phyloP scores from a whole-genome alignment of 495 filamentous ascomycete species.

The Annulohypoxylon nitens region DNA sequence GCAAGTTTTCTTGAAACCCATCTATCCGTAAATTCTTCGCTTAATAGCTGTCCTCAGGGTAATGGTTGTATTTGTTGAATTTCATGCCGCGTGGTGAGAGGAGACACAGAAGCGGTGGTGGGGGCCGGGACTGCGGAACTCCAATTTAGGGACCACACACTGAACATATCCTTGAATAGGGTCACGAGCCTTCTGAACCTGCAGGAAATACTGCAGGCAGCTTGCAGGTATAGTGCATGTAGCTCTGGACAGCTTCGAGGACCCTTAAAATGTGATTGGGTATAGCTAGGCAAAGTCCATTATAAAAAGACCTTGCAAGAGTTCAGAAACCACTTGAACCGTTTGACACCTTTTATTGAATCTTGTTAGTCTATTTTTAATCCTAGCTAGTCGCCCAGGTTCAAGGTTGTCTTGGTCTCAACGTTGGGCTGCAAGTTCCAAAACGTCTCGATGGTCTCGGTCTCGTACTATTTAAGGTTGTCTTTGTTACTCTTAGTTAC shows the following conservation, averaged over 20 bases:
- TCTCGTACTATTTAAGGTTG: not conserved
- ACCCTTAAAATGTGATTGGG: constrained; percentile 36
- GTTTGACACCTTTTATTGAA: not conserved
- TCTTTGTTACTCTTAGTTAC: constrained; percentile 11
- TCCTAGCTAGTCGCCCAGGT: not conserved
- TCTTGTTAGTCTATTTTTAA: not conserved
- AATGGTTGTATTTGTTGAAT: not conserved
- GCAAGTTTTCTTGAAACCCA: not conserved
- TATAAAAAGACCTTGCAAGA: constrained; percentile 3
- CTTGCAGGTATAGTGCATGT: constrained; percentile 13
- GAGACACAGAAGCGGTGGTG: constrained; percentile 12
- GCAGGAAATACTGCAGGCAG: constrained; percentile 6
- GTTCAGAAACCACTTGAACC: not conserved
- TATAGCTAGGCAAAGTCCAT: constrained; percentile 9
- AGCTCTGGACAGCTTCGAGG: constrained; percentile 33
- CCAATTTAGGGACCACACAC: constrained; percentile 16
- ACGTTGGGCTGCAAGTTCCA: constrained; percentile 5
- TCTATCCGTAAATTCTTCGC: not conserved
- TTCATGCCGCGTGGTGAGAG: constrained; percentile 11
- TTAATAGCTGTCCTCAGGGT: not conserved
- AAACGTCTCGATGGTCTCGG: not conserved
- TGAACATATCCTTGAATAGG: constrained; percentile 13
- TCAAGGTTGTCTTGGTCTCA: not conserved
- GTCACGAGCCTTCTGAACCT: constrained; percentile 38
- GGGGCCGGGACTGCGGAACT: constrained; percentile 24